Conservation (phyloP, 2,329 filamentous ascomycete genomes). For the Colletotrichum simmondsii region DNA sequence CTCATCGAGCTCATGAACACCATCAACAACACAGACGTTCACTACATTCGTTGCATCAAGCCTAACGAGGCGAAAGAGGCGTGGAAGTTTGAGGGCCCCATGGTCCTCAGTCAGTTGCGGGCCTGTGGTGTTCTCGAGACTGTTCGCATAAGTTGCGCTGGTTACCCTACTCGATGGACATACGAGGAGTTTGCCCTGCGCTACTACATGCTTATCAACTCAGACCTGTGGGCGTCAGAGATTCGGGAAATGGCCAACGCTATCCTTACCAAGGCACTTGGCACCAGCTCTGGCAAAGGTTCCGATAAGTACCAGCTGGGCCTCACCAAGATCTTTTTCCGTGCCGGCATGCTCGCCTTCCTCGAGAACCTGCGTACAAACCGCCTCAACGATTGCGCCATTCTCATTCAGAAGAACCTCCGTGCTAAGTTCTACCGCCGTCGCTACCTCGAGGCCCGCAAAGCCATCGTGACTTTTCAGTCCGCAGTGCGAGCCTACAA, state of each 20-base stretch:
- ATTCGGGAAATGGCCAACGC: constrained; percentile 94
- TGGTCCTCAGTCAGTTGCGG: constrained; percentile 96
- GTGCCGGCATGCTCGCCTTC: constrained; percentile 98
- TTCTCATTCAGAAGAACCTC: constrained; percentile 99
- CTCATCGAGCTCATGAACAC: constrained; percentile 98
- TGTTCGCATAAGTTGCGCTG: constrained; percentile 95
- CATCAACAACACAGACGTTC: constrained; percentile 97
- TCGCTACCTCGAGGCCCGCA: constrained; percentile 87
- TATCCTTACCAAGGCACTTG: constrained; percentile 89
- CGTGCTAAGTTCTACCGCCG: constrained; percentile 94
- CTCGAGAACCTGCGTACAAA: constrained; percentile 93
- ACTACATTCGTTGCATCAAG: constrained; percentile 99
- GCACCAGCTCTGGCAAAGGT: constrained; percentile 77
- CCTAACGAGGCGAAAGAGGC: constrained; percentile 96
- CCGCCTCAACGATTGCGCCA: constrained; percentile 90
- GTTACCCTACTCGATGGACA: constrained; percentile 97
- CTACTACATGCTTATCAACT: constrained; percentile 98
- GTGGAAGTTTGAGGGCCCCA: constrained; percentile 98
- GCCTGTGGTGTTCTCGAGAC: constrained; percentile 99
- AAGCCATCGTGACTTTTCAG: constrained; percentile 84
- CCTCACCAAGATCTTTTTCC: constrained; percentile 99
- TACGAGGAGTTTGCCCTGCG: constrained; percentile 98
- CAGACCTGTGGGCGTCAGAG: constrained; percentile 89
- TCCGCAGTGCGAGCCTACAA: constrained; percentile 80
- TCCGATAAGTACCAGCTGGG: constrained; percentile 97